A percentile compares a stretch with the other conserved stretches of the same genome.
These are phyloP conservation scores for Zanthoxylum bungeanum DNA, from an alignment of 345 rosid species.

Conservation along the genomic window DNA sequence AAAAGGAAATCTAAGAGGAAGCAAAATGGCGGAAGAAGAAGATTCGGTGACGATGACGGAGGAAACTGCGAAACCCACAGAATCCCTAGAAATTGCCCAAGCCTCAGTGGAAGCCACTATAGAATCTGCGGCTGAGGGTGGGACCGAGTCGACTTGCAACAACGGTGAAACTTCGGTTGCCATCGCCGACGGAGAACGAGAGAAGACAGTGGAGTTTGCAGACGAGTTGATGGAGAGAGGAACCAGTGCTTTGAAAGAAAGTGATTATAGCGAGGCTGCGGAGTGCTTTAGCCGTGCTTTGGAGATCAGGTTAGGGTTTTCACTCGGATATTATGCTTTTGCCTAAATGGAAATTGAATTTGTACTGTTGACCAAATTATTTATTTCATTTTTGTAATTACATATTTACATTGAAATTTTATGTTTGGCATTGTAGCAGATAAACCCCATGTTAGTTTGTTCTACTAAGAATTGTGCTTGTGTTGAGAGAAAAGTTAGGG, in stretches of 20 bases:
- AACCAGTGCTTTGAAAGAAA: conserved; percentile 49
- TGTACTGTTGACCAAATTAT: background rate
- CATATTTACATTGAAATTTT: background rate
- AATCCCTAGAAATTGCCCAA: conserved; percentile 27
- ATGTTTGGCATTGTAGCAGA: background rate
- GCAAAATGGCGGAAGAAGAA: conserved; percentile 45
- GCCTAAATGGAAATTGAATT: background rate
- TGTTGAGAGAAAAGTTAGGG: conserved; percentile 1
- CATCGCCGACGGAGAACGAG: conserved; percentile 37
- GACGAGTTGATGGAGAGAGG: conserved; percentile 68
- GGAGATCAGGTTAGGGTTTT: conserved; percentile 65
- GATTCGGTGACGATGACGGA: conserved; percentile 23
- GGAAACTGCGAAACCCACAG: conserved; percentile 5
- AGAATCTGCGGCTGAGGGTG: conserved; percentile 43
- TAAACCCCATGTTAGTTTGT: background rate
- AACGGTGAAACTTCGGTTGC: conserved; percentile 44
- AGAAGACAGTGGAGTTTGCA: conserved; percentile 60
- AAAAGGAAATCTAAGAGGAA: background rate
- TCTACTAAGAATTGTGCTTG: background rate
- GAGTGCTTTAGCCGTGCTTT: conserved; percentile 95
- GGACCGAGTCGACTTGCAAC: conserved; percentile 64
- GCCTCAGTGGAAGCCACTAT: conserved; percentile 46
- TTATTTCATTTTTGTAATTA: background rate
- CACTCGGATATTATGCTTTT: background rate
- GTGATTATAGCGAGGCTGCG: conserved; percentile 67